Conservation (phyloP, 2,329 filamentous ascomycete species). For the Botrytis deweyae region DNA sequence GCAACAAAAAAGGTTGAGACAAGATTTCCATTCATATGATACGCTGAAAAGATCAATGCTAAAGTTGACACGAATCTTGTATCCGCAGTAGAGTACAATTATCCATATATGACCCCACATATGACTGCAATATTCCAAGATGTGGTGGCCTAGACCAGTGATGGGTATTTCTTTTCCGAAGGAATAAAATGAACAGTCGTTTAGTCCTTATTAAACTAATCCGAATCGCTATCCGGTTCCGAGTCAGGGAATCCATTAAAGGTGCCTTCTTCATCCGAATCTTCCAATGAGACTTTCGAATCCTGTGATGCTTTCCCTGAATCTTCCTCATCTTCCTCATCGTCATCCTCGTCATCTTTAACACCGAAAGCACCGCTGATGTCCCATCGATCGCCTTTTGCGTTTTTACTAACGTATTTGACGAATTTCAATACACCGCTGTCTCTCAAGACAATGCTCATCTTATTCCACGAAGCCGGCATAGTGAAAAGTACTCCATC, state of each 20-base stretch:
- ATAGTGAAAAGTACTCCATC: constrained; percentile 70
- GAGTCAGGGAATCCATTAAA: constrained; percentile 57
- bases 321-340: constrained; percentile 41
- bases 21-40: constrained; percentile 16
- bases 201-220: constrained; percentile 26
- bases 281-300: constrained; percentile 40
- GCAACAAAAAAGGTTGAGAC: constrained; percentile 16
- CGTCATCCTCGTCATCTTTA: constrained; percentile 51
- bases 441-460: constrained; percentile 88
- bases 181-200: not conserved
- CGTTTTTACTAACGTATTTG: constrained; percentile 85
- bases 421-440: constrained; percentile 86
- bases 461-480: constrained; percentile 78
- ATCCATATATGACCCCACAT: constrained; percentile 11
- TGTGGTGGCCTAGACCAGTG: not conserved
- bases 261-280: constrained; percentile 52
- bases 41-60: constrained; percentile 1
- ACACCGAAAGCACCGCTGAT: constrained; percentile 78
- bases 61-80: constrained; percentile 9
- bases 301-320: constrained; percentile 30
- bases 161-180: not conserved
- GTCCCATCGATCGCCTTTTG: constrained; percentile 91
- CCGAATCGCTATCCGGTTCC: constrained; percentile 37
- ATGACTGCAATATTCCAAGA: constrained; percentile 8
- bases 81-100: constrained; percentile 6